Evolutionary conservation across 2,329 filamentous ascomycete genomes (phyloP).

Genomic region (Alternaria brassicicola): DNA sequence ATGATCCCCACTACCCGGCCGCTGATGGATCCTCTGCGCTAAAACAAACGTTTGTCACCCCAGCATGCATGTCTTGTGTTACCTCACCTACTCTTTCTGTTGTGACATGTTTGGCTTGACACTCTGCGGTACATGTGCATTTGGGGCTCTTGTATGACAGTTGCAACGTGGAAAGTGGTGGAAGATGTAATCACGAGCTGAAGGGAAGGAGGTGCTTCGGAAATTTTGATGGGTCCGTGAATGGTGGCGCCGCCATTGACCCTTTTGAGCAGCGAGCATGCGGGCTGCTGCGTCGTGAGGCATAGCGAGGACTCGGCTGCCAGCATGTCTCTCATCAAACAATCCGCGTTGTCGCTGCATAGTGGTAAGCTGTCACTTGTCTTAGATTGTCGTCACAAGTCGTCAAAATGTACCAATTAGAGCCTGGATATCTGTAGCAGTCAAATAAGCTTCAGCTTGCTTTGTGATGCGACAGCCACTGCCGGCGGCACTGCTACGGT

Average conservation of each 20-base stretch:
- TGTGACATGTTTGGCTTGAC: conserved; percentile 9
- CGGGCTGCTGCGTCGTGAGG: not conserved
- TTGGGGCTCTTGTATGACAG: conserved; percentile 6
- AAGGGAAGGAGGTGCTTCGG: not conserved
- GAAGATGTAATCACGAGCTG: not conserved
- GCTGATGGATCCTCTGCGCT: conserved; percentile 30
- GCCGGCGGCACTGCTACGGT: not conserved
- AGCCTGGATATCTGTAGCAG: not conserved
- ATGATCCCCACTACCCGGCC: conserved; percentile 23
- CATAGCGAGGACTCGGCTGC: conserved; percentile 1
- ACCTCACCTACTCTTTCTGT: conserved; percentile 24
- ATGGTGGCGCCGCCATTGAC: conserved; percentile 6
- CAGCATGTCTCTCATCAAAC: conserved; percentile 8
- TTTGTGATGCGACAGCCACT: conserved; percentile 1
- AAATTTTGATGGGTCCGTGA: conserved; percentile 7
- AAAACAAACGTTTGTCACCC: conserved; percentile 46
- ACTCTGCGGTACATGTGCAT: conserved; percentile 19
- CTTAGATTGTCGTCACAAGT: not conserved
- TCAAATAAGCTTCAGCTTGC: conserved; percentile 3
- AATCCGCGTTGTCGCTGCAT: not conserved
- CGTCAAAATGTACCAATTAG: not conserved
- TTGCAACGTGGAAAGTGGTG: not conserved
- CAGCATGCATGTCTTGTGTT: conserved; percentile 35
- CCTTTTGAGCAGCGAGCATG: conserved; percentile 1
- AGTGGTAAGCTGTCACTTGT: not conserved